Percentiles rank a stretch among this genome's conserved stretches.
These are phyloP conservation scores for Solanum peruvianum DNA, from an alignment of 257 asterid species.

Conservation along the genomic window DNA sequence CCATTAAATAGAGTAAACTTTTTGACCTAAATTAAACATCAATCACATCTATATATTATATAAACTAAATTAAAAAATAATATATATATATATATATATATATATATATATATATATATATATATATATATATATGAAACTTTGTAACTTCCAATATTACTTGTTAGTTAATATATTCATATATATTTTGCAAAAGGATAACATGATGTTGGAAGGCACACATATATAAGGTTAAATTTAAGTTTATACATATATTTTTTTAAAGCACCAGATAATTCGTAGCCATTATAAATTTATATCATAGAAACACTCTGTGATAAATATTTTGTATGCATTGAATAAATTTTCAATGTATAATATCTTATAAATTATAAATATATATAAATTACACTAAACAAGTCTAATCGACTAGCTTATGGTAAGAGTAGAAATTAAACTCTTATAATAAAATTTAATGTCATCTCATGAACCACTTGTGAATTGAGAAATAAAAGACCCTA, in stretches of 20 bases:
- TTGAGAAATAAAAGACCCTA: background rate
- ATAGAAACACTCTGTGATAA: too few species aligned
- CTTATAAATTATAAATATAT: too few species aligned
- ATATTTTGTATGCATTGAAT: accelerated
- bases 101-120: background rate
- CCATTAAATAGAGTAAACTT: background rate
- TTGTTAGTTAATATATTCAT: background rate
- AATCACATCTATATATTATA: background rate
- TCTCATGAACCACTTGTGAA: background rate
- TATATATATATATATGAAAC: background rate
- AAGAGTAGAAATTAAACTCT: background rate
- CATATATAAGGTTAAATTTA: background rate
- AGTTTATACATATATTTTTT: too few species aligned
- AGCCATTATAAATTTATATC: too few species aligned
- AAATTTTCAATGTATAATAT: background rate
- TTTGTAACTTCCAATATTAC: background rate
- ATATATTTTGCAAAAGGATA: background rate
- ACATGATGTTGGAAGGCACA: background rate
- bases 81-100: background rate
- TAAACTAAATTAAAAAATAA: too few species aligned
- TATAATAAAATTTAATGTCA: background rate
- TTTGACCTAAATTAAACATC: background rate
- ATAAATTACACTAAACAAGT: background rate
- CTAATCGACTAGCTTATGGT: accelerated
- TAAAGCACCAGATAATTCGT: too few species aligned